Percentiles rank a stretch among this genome's conserved stretches.
phyloP scores from a whole-genome alignment of 257 asterid genomes.

The Hygrophila difformis region DNA sequence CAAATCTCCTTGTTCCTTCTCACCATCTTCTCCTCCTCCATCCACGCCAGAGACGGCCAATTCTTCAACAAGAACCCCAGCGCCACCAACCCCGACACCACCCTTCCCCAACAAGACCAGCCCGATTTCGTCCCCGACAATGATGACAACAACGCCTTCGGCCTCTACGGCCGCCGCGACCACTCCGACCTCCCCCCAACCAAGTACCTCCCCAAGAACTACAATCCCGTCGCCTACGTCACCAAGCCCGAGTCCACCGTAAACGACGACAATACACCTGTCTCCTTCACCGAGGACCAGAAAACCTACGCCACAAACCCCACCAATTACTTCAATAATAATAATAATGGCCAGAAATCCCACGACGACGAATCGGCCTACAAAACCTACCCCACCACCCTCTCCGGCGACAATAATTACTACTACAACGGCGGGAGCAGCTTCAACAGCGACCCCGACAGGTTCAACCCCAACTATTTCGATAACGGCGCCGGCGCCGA shows the following conservation, averaged over 20 bases:
- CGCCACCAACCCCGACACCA: conserved; percentile 7
- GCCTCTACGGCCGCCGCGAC: conserved; percentile 53
- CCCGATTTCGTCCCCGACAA: conserved; percentile 47
- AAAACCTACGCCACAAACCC: conserved; percentile 11
- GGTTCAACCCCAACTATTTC: conserved; percentile 12
- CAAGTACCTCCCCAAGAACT: conserved; percentile 55
- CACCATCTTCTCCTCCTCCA: conserved; percentile 23
- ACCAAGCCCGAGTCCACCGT: conserved; percentile 32
- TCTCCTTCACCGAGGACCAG: not conserved
- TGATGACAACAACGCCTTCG: conserved; percentile 47
- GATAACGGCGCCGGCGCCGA: conserved; percentile 8
- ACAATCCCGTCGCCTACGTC: conserved; percentile 58
- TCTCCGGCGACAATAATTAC: conserved; percentile 5
- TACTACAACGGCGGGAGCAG: conserved; percentile 17
- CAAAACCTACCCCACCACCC: conserved; percentile 10
- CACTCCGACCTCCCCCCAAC: conserved; percentile 32
- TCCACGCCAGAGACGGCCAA: conserved; percentile 58
- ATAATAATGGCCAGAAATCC: conserved; percentile 9
- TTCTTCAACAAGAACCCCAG: conserved; percentile 50
- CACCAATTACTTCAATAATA: not conserved
- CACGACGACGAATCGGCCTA: conserved; percentile 12
- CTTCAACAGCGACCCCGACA: conserved; percentile 21
- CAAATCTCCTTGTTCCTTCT: conserved; percentile 29
- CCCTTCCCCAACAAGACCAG: conserved; percentile 9
- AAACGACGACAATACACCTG: conserved; percentile 3